A percentile compares a stretch with the other conserved stretches of the same genome.
Evolutionary conservation across 2,329 filamentous ascomycete genomes (phyloP).

Genomic region (Claviceps humidiphila): DNA sequence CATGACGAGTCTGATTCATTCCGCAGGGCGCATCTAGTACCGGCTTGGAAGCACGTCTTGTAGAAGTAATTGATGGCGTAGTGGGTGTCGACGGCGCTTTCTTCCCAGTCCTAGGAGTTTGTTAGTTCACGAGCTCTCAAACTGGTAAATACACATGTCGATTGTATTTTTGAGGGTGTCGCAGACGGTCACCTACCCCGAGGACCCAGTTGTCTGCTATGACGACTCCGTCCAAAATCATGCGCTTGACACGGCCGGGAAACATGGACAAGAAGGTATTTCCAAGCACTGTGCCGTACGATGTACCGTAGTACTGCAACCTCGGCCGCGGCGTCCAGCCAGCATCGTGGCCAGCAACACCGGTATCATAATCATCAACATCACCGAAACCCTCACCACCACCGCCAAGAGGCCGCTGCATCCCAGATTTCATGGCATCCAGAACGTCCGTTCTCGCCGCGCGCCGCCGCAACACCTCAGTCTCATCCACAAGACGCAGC

Average conservation of each 20-base stretch:
- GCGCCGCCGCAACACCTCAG: constrained; percentile 2
- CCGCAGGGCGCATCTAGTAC: constrained; percentile 3
- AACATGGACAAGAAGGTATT: constrained; percentile 15
- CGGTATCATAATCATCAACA: not conserved
- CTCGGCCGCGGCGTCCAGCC: constrained; percentile 2
- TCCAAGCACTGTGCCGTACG: constrained; percentile 20
- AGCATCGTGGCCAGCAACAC: not conserved
- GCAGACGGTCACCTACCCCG: constrained; percentile 12
- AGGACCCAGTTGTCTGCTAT: constrained; percentile 19
- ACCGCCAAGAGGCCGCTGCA: not conserved
- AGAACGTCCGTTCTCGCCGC: not conserved
- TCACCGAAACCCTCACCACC: not conserved
- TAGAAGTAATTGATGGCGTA: constrained; percentile 17
- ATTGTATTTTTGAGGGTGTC: not conserved
- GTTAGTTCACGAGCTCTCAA: no score
- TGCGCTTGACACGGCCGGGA: constrained; percentile 17
- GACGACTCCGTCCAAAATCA: constrained; percentile 22
- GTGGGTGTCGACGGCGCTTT: constrained; percentile 19
- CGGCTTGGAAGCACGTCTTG: constrained; percentile 16
- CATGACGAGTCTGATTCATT: constrained; percentile 3
- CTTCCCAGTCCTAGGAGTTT: constrained; percentile 13
- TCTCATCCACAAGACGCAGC: constrained; percentile 3
- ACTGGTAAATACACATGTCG: no score
- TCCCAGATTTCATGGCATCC: not conserved
- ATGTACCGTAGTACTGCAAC: constrained; percentile 32